Base-by-base conservation (phyloP, 2,329 filamentous ascomycete genomes). In the Hypoxylon sp. region DNA sequence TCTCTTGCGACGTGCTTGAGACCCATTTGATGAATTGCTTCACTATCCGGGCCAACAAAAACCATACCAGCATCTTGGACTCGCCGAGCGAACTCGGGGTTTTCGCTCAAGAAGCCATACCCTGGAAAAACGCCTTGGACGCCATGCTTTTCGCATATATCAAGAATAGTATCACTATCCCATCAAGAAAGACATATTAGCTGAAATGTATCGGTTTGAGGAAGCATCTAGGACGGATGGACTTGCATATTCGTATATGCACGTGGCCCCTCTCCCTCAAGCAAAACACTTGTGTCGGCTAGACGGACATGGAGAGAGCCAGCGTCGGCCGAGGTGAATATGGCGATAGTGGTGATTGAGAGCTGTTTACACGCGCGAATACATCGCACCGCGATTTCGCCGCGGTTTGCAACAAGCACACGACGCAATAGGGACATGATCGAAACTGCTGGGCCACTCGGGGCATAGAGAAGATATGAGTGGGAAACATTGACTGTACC, bases 91-190 rank as follows among this genome's bases (percentile, higher is more conserved):
- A 92, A 92, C 10, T 86, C 83, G 5, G 85, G 83, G 72, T 90
- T 90, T 61, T 91, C 89, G 5, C 84, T 87, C 2, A 91, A 77
- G 69, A 90, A 91, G 1, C 89, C 89, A 78, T 91, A 91, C 2
- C 89, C 89, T 0, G 89, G 88, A 52, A 90, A 87, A 14, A 92
- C 84, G 3, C 86, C 87, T 68, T 90, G 81, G 8, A 79, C 84
- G 2, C 78, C 72, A 19, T 84, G 79, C 5, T 81, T 72, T 52
- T 83, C 9, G 48, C 65, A 68, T 39, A 74, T 69, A 0, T 50
- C 29, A 1, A 75, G 55, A 9, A 75, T 73, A 11, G 44, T 24
- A 37, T 69, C 66, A 14, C 70, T 71, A 17, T 10, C 8, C 3
- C 19, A 2, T 5, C 5, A 26, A 26, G 3, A 6, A 22, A 22